A percentile compares a stretch with the other conserved stretches of the same genome.
phyloP scores from a whole-genome alignment of 192 early-diverging fungal genomes.

The Phlyctochytrium planicorne region DNA sequence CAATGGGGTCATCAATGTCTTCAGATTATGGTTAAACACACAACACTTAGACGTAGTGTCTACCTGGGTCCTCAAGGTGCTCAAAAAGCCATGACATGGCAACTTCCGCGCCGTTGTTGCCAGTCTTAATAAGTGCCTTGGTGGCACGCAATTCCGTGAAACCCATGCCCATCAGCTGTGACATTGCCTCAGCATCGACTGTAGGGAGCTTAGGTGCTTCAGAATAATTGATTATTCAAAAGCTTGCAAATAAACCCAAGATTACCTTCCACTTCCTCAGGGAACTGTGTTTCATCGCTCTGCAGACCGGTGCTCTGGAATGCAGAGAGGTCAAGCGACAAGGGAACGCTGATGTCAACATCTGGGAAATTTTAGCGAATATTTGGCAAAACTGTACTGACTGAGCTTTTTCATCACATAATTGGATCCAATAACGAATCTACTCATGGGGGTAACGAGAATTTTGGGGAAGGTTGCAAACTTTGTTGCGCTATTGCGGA shows the following conservation, averaged over 20 bases:
- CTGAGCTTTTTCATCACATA: slow-evolving; percentile 56
- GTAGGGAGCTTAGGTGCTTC: slow-evolving; percentile 42
- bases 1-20: slow-evolving; percentile 80
- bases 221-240: neutral
- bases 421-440: slow-evolving; percentile 46
- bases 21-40: neutral
- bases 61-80: slow-evolving; percentile 95
- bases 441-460: slow-evolving; percentile 62
- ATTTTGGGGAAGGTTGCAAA: slow-evolving; percentile 76
- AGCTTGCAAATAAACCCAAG: no score
- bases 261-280: slow-evolving; percentile 48
- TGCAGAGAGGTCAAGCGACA: slow-evolving; percentile 59
- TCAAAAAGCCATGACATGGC: slow-evolving; percentile 97
- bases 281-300: slow-evolving; percentile 69
- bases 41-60: neutral
- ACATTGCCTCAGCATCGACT: slow-evolving; percentile 67
- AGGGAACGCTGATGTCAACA: slow-evolving; percentile 38
- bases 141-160: slow-evolving; percentile 83
- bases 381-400: slow-evolving; percentile 4
- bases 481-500: slow-evolving; percentile 32
- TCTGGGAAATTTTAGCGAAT: slow-evolving; percentile 21
- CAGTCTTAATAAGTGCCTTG: slow-evolving; percentile 80
- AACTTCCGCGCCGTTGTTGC: slow-evolving; percentile 54
- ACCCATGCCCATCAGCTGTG: slow-evolving; percentile 89
- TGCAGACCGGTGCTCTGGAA: slow-evolving; percentile 66